phyloP scores from a whole-genome alignment of 768 basidiomycete genomes.

The Wakefieldia striispora region DNA sequence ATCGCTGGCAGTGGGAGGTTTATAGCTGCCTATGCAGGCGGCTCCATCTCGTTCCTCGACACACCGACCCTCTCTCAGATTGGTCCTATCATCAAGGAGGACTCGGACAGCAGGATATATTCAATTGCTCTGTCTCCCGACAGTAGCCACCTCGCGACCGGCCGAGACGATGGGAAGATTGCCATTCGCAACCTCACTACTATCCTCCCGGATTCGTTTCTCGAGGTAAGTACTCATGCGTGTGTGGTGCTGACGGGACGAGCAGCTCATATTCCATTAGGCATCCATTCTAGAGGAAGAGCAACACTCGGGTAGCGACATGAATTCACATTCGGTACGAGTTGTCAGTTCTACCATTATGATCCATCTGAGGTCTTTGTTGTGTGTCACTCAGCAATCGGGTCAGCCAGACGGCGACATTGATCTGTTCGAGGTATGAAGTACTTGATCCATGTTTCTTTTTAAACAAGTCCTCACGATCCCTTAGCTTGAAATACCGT shows the following conservation, averaged over 20 bases:
- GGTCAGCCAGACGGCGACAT: background rate
- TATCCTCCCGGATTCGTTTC: constrained; percentile 1
- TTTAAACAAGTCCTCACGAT: background rate
- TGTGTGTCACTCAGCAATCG: no score
- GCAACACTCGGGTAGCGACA: no score
- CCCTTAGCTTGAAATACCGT: no score
- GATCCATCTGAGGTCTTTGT: no score
- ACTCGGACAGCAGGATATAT: background rate
- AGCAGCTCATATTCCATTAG: no score
- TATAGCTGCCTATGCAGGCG: background rate
- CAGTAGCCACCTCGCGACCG: constrained; percentile 5
- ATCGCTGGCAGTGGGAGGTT: background rate
- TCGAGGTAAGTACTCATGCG: no score
- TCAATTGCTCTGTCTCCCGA: background rate
- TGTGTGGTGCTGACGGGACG: no score
- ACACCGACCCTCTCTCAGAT: background rate
- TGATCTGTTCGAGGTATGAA: background rate
- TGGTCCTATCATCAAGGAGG: background rate
- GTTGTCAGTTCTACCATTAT: no score
- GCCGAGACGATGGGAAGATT: background rate
- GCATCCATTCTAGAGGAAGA: no score
- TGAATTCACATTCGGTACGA: background rate
- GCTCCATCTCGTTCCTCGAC: constrained; percentile 1
- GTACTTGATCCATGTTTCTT: background rate
- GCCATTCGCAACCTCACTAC: background rate